Base-by-base conservation (phyloP, 2,329 filamentous ascomycete genomes). In the Colletotrichum cordylinicola region DNA sequence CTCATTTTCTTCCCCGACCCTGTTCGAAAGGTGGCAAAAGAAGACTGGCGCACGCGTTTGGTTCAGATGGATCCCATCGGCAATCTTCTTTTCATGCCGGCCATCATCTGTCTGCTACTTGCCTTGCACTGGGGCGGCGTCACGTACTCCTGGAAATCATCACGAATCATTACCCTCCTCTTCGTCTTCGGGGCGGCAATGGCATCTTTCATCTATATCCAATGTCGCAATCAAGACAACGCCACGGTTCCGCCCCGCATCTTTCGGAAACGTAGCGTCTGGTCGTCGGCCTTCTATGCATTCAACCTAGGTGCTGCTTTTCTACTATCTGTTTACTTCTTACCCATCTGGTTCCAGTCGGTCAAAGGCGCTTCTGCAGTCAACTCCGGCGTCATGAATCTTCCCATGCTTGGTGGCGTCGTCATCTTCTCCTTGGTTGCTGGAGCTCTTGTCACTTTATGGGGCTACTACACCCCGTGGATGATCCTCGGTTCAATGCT, bases 91-190 rank as follows among this genome's bases (percentile, higher is more conserved):
- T 83, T 85, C 35, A 71, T 82, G 78, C 82, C 82, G 1, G 80
- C 85, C 16, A 82, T 89, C 9, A 80, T 89, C 24, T 90, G 86
- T 76, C 82, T 89, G 21, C 79, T 90, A 0, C 82, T 90, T 1
- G 88, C 88, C n/a, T 81, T 91, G 8, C 87, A 90, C 74, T 90
- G 87, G 87, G 86, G 86, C 31, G 86, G 86, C 9, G 83, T 87
- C 35, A 81, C 87, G 21, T 88, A 89, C 70, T 64, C 89, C 3
- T 92, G 90, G 90, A 83, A 80, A 72, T 86, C 84, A 80, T 81
- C 85, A 10, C 84, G 82, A n/a, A 85, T 91, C 62, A 87, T 91
- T 48, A 88, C 87, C 3, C 82, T 91, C 27, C 87, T 92, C 67
- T 83, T 87, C 9, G 86, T 87, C 6, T 86, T 86, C 16, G 88